Percentiles rank a stretch among this genome's conserved stretches.
phyloP scores from a whole-genome alignment of 2,329 filamentous ascomycete species.

The Pseudocercospora ulei region DNA sequence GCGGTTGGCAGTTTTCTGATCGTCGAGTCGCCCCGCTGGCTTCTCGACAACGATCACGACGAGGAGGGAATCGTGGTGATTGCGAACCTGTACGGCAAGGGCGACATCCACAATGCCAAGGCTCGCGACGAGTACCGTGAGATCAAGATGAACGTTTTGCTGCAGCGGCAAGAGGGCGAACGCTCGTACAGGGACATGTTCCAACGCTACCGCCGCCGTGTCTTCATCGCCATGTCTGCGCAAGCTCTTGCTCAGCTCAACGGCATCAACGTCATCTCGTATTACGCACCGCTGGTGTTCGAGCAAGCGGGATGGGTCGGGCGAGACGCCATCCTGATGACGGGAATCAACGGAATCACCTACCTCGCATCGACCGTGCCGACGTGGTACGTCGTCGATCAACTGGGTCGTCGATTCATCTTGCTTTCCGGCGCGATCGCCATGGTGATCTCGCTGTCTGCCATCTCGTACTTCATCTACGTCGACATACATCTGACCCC shows the following conservation, averaged over 20 bases:
- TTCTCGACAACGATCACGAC: slow-evolving; percentile 93
- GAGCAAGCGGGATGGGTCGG: slow-evolving; percentile 94
- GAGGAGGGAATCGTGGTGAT: slow-evolving; percentile 98
- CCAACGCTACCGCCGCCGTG: slow-evolving; percentile 75
- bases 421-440: slow-evolving; percentile 78
- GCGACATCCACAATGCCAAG: slow-evolving; percentile 86
- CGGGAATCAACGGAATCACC: slow-evolving; percentile 84
- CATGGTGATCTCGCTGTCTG: slow-evolving; percentile 78
- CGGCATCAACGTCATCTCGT: slow-evolving; percentile 98
- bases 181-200: slow-evolving; percentile 92
- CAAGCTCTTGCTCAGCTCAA: slow-evolving; percentile 93
- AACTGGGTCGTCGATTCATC: slow-evolving; percentile 80
- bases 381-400: slow-evolving; percentile 93
- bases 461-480: slow-evolving; percentile 92
- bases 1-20: slow-evolving; percentile 82
- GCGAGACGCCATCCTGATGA: slow-evolving; percentile 88
- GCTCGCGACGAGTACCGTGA: slow-evolving; percentile 94
- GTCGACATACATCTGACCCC: slow-evolving; percentile 71
- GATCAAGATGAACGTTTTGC: slow-evolving; percentile 95
- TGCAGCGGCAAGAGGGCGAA: slow-evolving; percentile 91
- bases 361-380: slow-evolving; percentile 89
- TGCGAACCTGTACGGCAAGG: slow-evolving; percentile 90
- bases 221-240: slow-evolving; percentile 97
- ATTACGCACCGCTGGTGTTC: slow-evolving; percentile 94
- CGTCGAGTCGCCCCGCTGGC: slow-evolving; percentile 93